Evolutionary conservation across 352 stramenopile genomes (phyloP).

Genomic region (Pythium insidiosum): DNA sequence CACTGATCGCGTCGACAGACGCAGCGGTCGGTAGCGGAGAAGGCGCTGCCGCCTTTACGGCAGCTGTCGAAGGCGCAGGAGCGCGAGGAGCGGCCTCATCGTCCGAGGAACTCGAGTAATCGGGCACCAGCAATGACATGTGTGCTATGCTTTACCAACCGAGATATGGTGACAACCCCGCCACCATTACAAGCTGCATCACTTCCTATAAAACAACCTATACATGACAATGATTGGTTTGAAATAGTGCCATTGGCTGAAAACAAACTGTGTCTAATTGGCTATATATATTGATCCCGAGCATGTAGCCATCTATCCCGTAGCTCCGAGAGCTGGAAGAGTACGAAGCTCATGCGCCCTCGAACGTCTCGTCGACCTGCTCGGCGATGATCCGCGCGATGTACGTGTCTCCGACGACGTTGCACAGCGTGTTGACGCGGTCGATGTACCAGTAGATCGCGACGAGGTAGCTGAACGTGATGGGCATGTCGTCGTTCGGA

Average conservation of each 20-base stretch:
- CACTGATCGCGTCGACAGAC: neutral
- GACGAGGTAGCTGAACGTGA: constrained; percentile 65
- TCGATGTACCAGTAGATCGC: constrained; percentile 70
- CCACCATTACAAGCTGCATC: too few species aligned
- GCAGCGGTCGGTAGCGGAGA: neutral
- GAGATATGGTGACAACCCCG: too few species aligned
- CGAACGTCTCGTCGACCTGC: constrained; percentile 56
- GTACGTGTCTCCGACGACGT: constrained; percentile 59
- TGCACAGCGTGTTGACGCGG: constrained; percentile 62
- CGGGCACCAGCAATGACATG: constrained; percentile 44
- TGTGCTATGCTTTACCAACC: constrained; percentile 1
- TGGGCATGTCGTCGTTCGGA: constrained; percentile 32
- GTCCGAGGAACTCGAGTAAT: constrained; percentile 54
- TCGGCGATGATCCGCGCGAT: constrained; percentile 72
- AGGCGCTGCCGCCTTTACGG: neutral
- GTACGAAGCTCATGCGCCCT: constrained; percentile 5
- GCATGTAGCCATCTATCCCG: too few species aligned
- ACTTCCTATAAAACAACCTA: too few species aligned
- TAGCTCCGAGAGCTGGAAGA: too few species aligned
- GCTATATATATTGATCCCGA: neutral
- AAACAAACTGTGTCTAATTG: too few species aligned
- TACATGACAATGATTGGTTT: too few species aligned
- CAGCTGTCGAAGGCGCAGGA: neutral
- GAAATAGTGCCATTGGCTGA: too few species aligned
- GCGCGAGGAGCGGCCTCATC: constrained; percentile 16